Evolutionary conservation across 441 rosid genomes (phyloP), one percentile per base, ranked within the genome.

Genomic region (Iberis amara): DNA sequence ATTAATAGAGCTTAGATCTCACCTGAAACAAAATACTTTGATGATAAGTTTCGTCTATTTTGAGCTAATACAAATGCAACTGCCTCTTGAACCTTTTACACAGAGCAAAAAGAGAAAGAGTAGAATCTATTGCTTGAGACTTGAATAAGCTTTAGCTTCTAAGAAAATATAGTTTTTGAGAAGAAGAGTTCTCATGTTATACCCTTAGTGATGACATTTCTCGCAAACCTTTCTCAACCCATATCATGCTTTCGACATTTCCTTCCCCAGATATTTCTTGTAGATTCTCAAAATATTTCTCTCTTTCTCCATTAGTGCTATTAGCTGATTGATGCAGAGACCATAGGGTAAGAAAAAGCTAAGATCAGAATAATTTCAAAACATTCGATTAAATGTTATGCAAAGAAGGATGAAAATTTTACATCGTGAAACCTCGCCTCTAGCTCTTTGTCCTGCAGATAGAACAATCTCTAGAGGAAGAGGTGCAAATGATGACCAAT

Each of bases 401-500:
- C 10, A 18, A 18, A 45, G 37, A 7, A 58, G 21, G 52, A n/a
- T 36, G 28, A 30, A 47, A 41, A 21, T 6, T 27, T 69, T 68
- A 87, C 96, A 68, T 36, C 44, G 59, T 30, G 68, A 46, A 4
- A 63, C 68, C 24, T 58, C 76, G 3, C 83, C 80, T 65, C 62
- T 71, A 58, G 91, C 91, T 65, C 76, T 77, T 68, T 87, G 73
- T 70, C 96, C 95, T 3, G 95, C 89, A 3, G 79, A 78, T 37
- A 83, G 44, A 57, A 91, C 95, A 66, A 83, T 71, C 67, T 91
- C 94, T 59, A 62, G 46, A 8, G 98, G 91, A 68, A 77, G 83
- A 47, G 96, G 98, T 31, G 98, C 96, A 71, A 85, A 78, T 31
- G 95, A 81, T 64, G 95, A 81, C 98, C 98, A 91, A 64, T 83